Percentiles rank a stretch among this genome's conserved stretches.
phyloP scores from a whole-genome alignment of 176 grass and related monocot species.

The Carex myosuroides region DNA sequence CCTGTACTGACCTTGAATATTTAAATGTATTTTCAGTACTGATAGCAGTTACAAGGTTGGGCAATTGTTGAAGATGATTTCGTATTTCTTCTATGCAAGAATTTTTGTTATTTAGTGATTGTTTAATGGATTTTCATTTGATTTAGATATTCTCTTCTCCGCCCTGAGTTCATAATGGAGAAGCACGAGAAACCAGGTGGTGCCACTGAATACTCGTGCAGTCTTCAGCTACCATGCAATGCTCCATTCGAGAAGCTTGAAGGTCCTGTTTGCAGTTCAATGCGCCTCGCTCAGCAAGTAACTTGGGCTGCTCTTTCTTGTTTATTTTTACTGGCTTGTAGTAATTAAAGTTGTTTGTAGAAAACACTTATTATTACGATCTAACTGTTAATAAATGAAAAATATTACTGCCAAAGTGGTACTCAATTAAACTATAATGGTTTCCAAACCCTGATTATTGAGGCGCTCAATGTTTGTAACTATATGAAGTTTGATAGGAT shows the following conservation, averaged over 20 bases:
- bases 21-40: not conserved
- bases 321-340: not conserved
- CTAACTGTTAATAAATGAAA: constrained; percentile 2
- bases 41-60: not conserved
- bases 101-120: not conserved
- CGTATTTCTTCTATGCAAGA: not conserved
- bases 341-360: not conserved
- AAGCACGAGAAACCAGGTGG: constrained; percentile 63
- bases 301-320: constrained; percentile 3
- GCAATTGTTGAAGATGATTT: not conserved
- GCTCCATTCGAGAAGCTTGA: constrained; percentile 93
- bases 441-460: not conserved
- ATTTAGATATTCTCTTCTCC: constrained; percentile 90
- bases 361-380: constrained; percentile 4
- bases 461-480: not conserved
- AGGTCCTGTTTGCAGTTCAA: constrained; percentile 90
- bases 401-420: not conserved
- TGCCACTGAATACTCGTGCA: constrained; percentile 80
- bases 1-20: not conserved
- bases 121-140: constrained; percentile 10
- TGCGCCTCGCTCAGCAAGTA: constrained; percentile 89
- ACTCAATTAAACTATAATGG: not conserved
- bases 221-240: constrained; percentile 94
- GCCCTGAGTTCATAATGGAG: constrained; percentile 93
- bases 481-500: not conserved